Evolutionary conservation across 1,284 basidiomycete species (phyloP).

Genomic region (Apiotrichum veenhuisii): DNA sequence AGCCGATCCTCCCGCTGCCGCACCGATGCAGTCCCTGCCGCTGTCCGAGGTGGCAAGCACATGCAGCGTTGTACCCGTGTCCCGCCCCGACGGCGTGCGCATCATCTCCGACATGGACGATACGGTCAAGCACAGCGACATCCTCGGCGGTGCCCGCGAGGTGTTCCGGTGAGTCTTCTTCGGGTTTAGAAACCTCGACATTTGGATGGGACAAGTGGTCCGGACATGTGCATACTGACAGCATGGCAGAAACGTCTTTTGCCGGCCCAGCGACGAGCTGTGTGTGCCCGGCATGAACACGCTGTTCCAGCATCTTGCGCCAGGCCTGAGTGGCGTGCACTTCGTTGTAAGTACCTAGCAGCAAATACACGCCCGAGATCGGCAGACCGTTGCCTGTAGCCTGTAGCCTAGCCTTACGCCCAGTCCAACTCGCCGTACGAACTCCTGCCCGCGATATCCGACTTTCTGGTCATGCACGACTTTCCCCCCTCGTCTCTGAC

Average conservation of each 20-base stretch:
- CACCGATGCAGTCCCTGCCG: too few species aligned
- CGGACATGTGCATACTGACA: too few species aligned
- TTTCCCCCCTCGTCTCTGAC: slow-evolving; percentile 51
- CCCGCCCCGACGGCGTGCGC: neutral
- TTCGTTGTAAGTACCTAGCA: slow-evolving; percentile 68
- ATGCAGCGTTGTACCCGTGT: neutral
- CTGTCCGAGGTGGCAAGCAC: too few species aligned
- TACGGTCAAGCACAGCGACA: slow-evolving; percentile 75
- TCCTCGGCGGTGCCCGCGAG: slow-evolving; percentile 65
- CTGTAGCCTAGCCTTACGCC: neutral
- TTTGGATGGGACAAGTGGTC: too few species aligned
- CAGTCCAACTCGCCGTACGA: slow-evolving; percentile 87
- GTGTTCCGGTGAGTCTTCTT: slow-evolving; percentile 56
- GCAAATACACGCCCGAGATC: too few species aligned
- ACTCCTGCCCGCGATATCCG: slow-evolving; percentile 68
- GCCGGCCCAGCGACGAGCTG: slow-evolving; percentile 60
- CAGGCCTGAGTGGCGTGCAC: slow-evolving; percentile 69
- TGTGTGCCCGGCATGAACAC: slow-evolving; percentile 79
- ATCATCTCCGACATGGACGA: slow-evolving; percentile 51
- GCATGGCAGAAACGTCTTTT: slow-evolving; percentile 50
- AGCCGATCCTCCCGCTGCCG: too few species aligned
- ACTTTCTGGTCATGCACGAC: slow-evolving; percentile 68
- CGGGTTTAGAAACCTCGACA: neutral
- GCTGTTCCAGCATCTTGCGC: slow-evolving; percentile 67
- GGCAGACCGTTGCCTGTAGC: too few species aligned